phyloP scores from a whole-genome alignment of 352 stramenopile species.

The Phytopythium litorale region DNA sequence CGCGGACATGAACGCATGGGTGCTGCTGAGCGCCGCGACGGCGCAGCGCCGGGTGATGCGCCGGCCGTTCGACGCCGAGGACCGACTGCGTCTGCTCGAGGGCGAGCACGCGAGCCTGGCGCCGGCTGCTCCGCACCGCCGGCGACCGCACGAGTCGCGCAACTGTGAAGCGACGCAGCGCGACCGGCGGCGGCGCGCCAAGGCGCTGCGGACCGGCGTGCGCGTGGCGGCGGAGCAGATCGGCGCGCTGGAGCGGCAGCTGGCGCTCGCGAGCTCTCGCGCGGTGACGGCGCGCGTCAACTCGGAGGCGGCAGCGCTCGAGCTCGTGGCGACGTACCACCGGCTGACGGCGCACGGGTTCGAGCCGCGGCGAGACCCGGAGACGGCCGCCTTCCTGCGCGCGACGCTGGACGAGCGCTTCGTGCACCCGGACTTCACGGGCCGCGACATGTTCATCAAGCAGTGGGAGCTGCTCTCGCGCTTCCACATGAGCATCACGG shows the following conservation, averaged over 20 bases:
- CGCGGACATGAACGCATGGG: conserved; percentile 3
- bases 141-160: background rate
- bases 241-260: conserved; percentile 2
- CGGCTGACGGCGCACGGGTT: conserved; percentile 24
- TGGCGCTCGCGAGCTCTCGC: conserved; percentile 4
- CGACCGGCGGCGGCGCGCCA: background rate
- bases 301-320: conserved; percentile 18
- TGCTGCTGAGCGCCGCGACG: conserved; percentile 1
- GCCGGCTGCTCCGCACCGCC: background rate
- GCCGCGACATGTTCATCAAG: conserved; percentile 27
- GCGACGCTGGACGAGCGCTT: conserved; percentile 22
- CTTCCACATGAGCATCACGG: conserved; percentile 24
- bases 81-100: background rate
- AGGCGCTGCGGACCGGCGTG: background rate
- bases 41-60: background rate
- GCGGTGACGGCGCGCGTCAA: conserved; percentile 12
- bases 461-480: conserved; percentile 40
- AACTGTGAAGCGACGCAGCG: background rate
- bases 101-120: background rate
- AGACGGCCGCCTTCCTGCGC: conserved; percentile 21
- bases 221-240: background rate
- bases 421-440: conserved; percentile 29
- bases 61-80: conserved; percentile 1
- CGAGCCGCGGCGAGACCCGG: background rate
- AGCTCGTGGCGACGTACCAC: conserved; percentile 34